Evolutionary conservation across 1,139 yeast species (phyloP).

Genomic region (Yamadazyma mexicana): DNA sequence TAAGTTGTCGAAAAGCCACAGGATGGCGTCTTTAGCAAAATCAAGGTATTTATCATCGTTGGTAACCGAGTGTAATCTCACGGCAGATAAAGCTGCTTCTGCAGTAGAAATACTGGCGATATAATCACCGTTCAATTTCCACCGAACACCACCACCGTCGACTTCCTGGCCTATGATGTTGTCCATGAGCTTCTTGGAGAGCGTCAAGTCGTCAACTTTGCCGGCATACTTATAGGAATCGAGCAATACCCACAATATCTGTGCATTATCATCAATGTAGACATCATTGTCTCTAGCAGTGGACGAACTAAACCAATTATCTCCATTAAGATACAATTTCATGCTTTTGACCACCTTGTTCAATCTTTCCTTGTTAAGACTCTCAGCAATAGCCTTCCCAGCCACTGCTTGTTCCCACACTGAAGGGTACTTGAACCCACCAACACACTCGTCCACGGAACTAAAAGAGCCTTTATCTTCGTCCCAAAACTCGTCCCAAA

Average conservation of each 20-base stretch:
- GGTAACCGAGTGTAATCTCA: constrained; percentile 22
- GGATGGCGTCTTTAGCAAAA: constrained; percentile 25
- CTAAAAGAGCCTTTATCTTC: constrained; percentile 12
- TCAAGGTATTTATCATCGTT: constrained; percentile 20
- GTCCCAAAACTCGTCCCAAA: constrained; percentile 20
- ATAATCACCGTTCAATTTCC: constrained; percentile 26
- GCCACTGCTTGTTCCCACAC: constrained; percentile 30
- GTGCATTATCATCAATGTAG: constrained; percentile 37
- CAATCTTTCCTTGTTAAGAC: constrained; percentile 14
- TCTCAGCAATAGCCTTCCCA: constrained; percentile 18
- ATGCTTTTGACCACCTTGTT: constrained; percentile 11
- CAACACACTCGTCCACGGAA: constrained; percentile 13
- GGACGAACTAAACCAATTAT: constrained; percentile 28
- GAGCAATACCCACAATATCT: constrained; percentile 31
- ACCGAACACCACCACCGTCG: constrained; percentile 32
- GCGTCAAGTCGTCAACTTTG: constrained; percentile 14
- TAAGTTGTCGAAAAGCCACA: constrained; percentile 27
- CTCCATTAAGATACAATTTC: constrained; percentile 14
- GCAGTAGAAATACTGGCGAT: constrained; percentile 35
- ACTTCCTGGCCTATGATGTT: constrained; percentile 18
- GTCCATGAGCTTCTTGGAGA: constrained; percentile 17
- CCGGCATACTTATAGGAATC: constrained; percentile 23
- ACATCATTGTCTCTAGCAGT: constrained; percentile 27
- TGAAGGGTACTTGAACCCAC: constrained; percentile 16
- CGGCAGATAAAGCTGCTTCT: constrained; percentile 36